Conservation (phyloP, 768 basidiomycete genomes). For the Exsudoporus frostii region DNA sequence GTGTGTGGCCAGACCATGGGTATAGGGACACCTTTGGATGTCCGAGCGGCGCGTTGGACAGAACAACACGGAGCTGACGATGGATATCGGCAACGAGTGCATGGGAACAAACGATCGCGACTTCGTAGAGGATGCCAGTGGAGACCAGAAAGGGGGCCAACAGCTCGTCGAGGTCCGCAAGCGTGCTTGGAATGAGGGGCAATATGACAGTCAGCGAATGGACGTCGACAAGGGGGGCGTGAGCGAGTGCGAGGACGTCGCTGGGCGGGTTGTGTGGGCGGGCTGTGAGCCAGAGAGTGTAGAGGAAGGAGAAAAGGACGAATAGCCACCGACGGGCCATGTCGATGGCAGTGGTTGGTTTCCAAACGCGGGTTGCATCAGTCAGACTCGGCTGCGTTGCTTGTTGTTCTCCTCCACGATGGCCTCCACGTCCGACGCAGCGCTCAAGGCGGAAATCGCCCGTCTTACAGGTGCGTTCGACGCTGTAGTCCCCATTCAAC, state of each 20-base stretch:
- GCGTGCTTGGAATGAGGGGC: constrained; percentile 40
- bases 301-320: neutral
- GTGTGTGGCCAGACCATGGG: constrained; percentile 25
- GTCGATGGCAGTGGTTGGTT: constrained; percentile 5
- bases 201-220: constrained; percentile 47
- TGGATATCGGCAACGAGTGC: constrained; percentile 35
- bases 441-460: constrained; percentile 65
- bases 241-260: neutral
- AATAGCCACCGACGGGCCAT: constrained; percentile 7
- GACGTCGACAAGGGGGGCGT: constrained; percentile 12
- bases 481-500: neutral
- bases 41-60: constrained; percentile 28
- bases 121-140: constrained; percentile 37
- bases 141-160: constrained; percentile 40
- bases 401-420: constrained; percentile 29
- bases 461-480: constrained; percentile 51
- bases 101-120: constrained; percentile 47
- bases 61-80: constrained; percentile 31
- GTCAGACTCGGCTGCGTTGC: neutral
- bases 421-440: constrained; percentile 47
- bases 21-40: constrained; percentile 45
- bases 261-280: neutral
- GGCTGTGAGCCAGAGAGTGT: constrained; percentile 11
- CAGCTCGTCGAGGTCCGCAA: constrained; percentile 32
- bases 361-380: constrained; percentile 3